Evolutionary conservation across 2,329 filamentous ascomycete species (phyloP).

Genomic region (Aureobasidium uvarum): DNA sequence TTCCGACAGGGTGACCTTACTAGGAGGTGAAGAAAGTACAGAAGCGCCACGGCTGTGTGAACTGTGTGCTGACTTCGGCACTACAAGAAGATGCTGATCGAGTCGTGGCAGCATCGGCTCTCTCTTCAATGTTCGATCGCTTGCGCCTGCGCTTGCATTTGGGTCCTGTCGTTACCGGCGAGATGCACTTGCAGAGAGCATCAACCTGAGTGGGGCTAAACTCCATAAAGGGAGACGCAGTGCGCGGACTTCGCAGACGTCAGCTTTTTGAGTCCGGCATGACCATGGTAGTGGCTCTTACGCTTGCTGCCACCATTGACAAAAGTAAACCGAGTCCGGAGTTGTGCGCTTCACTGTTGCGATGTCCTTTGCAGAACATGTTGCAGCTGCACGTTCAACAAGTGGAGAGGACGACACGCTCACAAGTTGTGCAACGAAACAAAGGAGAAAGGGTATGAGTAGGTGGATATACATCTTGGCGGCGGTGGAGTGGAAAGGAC

Average conservation of each 20-base stretch:
- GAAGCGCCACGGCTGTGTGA: conserved; percentile 12
- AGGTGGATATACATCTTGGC: neutral
- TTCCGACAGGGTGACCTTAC: neutral
- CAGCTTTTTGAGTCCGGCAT: neutral
- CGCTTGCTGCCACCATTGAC: conserved; percentile 20
- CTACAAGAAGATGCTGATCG: conserved; percentile 11
- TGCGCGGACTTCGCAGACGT: neutral
- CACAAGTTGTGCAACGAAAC: neutral
- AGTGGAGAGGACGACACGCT: conserved; percentile 10
- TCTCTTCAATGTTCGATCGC: neutral
- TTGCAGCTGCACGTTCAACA: conserved; percentile 8
- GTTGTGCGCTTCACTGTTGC: conserved; percentile 14
- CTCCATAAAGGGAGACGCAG: conserved; percentile 8
- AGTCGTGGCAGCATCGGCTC: neutral
- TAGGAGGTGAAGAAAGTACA: conserved; percentile 11
- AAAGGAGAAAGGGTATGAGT: neutral
- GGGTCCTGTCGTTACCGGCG: neutral
- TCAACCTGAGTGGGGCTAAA: conserved; percentile 11
- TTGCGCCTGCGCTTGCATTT: conserved; percentile 18
- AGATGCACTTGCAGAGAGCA: conserved; percentile 19
- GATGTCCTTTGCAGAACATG: conserved; percentile 16
- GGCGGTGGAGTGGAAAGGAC: neutral
- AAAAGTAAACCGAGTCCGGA: conserved; percentile 9
- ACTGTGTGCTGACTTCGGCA: conserved; percentile 7
- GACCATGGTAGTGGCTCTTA: neutral